These are phyloP conservation scores for Metschnikowia anglica DNA, from an alignment of 805 yeast genomes.

Conservation along the genomic window DNA sequence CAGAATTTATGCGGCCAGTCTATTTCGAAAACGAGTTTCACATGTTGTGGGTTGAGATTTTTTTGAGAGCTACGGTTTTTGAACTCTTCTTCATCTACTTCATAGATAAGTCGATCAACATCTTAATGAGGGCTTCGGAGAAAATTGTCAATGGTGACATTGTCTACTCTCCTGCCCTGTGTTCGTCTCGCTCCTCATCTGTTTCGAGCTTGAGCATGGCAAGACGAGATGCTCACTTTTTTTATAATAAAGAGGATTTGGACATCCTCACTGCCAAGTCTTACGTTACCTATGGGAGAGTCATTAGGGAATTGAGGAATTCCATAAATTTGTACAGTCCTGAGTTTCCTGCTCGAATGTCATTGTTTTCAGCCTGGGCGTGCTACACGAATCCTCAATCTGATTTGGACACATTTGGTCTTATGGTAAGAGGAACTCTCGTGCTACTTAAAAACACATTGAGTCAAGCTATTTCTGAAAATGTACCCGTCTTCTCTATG, in stretches of 20 bases:
- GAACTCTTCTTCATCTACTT: conserved; percentile 36
- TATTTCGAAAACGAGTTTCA: conserved; percentile 25
- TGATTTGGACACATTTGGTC: conserved; percentile 31
- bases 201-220: not conserved
- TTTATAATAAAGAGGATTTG: conserved; percentile 32
- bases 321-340: conserved; percentile 30
- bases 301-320: conserved; percentile 35
- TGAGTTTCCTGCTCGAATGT: conserved; percentile 39
- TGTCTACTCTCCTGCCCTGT: conserved; percentile 9
- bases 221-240: conserved; percentile 10
- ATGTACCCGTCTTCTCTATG: conserved; percentile 6
- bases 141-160: conserved; percentile 20
- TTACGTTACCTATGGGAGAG: conserved; percentile 34
- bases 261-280: conserved; percentile 32
- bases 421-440: conserved; percentile 37
- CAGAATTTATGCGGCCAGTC: conserved; percentile 23
- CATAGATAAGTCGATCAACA: conserved; percentile 38
- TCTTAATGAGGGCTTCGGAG: conserved; percentile 23
- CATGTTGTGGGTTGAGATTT: conserved; percentile 33
- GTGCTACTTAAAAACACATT: conserved; percentile 29
- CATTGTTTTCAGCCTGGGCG: conserved; percentile 38
- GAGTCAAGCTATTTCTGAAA: conserved; percentile 9
- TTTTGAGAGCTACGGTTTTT: conserved; percentile 28
- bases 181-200: conserved; percentile 4
- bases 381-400: conserved; percentile 35